Evolutionary conservation across 192 early-diverging fungal species (phyloP).

Genomic region (Backusella sp.): DNA sequence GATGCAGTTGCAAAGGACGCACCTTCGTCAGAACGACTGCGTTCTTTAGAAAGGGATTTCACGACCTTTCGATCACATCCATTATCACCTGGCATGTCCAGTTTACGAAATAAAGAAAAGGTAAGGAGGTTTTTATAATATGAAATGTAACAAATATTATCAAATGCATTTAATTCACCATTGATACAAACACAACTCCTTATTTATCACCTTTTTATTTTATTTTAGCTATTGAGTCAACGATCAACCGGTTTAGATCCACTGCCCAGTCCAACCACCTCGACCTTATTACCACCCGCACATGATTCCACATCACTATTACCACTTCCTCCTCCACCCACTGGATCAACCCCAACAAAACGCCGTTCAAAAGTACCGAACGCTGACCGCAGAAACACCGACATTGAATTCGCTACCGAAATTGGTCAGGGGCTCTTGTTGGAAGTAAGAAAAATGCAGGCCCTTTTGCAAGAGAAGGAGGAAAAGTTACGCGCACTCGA

Average conservation of each 20-base stretch:
- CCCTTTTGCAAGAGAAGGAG: constrained; percentile 43
- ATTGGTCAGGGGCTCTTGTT: constrained; percentile 44
- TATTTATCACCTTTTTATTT: background rate
- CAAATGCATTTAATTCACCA: background rate
- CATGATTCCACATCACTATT: constrained; percentile 15
- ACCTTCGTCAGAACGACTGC: constrained; percentile 18
- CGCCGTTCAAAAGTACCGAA: constrained; percentile 40
- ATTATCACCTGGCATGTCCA: constrained; percentile 18
- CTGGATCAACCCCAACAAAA: constrained; percentile 31
- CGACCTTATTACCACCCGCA: constrained; percentile 15
- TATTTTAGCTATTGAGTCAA: constrained; percentile 12
- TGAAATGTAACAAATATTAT: background rate
- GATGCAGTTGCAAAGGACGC: constrained; percentile 1
- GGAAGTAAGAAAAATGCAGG: constrained; percentile 47
- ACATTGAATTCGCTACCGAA: constrained; percentile 49
- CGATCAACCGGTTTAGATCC: constrained; percentile 23
- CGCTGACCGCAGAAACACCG: constrained; percentile 33
- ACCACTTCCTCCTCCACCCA: constrained; percentile 26
- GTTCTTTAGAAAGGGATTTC: constrained; percentile 30
- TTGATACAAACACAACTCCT: background rate
- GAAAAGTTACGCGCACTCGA: constrained; percentile 41
- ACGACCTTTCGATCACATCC: constrained; percentile 22
- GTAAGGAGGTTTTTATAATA: background rate
- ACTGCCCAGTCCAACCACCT: constrained; percentile 32
- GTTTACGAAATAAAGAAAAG: constrained; percentile 27